Percentiles rank a stretch among this genome's conserved stretches.
These are phyloP conservation scores for Fomitopsis pulvina DNA, from an alignment of 768 basidiomycete species.

Conservation along the genomic window DNA sequence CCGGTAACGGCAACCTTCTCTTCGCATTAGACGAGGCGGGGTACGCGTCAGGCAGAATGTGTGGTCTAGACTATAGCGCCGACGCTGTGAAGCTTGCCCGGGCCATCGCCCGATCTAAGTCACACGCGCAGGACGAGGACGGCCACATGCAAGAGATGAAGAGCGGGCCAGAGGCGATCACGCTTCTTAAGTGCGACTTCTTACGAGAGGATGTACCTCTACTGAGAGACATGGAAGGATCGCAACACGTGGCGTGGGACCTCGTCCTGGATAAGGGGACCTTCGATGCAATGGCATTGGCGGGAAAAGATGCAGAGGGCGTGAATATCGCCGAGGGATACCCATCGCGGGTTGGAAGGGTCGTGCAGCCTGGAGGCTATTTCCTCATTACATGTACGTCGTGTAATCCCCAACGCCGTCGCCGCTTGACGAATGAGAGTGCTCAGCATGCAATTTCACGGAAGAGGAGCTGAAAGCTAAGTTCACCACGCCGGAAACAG, in stretches of 20 bases:
- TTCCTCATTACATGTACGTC: slow-evolving; percentile 78
- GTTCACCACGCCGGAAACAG: slow-evolving; percentile 42
- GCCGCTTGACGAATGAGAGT: too few relatives aligned
- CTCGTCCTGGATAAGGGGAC: slow-evolving; percentile 84
- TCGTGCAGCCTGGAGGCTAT: slow-evolving; percentile 60
- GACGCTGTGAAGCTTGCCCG: slow-evolving; percentile 61
- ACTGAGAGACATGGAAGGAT: slow-evolving; percentile 12
- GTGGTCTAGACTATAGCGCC: slow-evolving; percentile 73
- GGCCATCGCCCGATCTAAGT: slow-evolving; percentile 39
- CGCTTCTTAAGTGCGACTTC: slow-evolving; percentile 61
- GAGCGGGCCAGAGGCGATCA: slow-evolving; percentile 35
- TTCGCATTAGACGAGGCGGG: slow-evolving; percentile 66
- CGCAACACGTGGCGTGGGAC: slow-evolving; percentile 45
- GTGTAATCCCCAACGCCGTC: not conserved
- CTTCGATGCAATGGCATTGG: slow-evolving; percentile 78
- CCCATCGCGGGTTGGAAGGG: slow-evolving; percentile 44
- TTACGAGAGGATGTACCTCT: slow-evolving; percentile 44
- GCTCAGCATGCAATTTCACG: slow-evolving; percentile 71
- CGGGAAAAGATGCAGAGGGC: slow-evolving; percentile 49
- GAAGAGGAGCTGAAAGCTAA: slow-evolving; percentile 59
- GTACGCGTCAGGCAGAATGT: slow-evolving; percentile 44
- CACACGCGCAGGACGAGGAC: slow-evolving; percentile 9
- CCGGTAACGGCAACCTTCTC: slow-evolving; percentile 73
- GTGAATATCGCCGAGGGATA: slow-evolving; percentile 50
- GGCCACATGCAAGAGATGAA: not conserved